Conservation (phyloP, 768 basidiomycete species). For the Tremella yokohamensis region DNA sequence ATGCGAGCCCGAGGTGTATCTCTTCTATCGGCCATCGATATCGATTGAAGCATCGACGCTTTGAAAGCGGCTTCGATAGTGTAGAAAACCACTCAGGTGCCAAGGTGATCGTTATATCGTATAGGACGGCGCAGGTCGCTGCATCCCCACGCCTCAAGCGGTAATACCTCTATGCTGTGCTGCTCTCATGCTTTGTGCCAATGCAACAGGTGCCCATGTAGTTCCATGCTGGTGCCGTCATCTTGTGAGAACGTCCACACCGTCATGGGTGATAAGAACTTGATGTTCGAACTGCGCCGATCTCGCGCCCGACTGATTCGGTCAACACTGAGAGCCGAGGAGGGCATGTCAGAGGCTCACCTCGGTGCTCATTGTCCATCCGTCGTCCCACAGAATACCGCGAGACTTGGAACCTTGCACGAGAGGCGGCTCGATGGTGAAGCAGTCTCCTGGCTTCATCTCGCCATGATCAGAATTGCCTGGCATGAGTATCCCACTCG, state of each 20-base stretch:
- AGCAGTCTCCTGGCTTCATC: constrained; percentile 83
- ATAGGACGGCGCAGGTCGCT: too few species aligned
- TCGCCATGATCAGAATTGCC: constrained; percentile 76
- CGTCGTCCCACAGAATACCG: constrained; percentile 80
- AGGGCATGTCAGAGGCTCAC: constrained; percentile 53
- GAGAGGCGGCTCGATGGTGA: constrained; percentile 84
- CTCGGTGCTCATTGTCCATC: constrained; percentile 89
- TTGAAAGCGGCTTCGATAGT: too few species aligned
- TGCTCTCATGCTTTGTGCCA: too few species aligned
- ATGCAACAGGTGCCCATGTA: too few species aligned
- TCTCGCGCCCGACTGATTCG: constrained; percentile 67
- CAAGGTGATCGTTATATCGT: too few species aligned
- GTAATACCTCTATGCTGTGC: too few species aligned
- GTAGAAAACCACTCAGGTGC: too few species aligned
- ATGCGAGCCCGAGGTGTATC: too few species aligned
- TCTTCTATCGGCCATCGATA: too few species aligned
- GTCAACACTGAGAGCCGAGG: constrained; percentile 1
- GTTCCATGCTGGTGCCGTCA: not conserved
- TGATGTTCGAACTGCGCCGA: constrained; percentile 86
- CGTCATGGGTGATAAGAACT: constrained; percentile 73
- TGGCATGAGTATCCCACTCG: constrained; percentile 40
- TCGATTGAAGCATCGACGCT: too few species aligned
- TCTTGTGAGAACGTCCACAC: constrained; percentile 71
- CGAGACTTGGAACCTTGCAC: constrained; percentile 68
- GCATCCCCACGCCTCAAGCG: too few species aligned